Evolutionary conservation across 768 basidiomycete species (phyloP).

Genomic region (Suillus paluster): DNA sequence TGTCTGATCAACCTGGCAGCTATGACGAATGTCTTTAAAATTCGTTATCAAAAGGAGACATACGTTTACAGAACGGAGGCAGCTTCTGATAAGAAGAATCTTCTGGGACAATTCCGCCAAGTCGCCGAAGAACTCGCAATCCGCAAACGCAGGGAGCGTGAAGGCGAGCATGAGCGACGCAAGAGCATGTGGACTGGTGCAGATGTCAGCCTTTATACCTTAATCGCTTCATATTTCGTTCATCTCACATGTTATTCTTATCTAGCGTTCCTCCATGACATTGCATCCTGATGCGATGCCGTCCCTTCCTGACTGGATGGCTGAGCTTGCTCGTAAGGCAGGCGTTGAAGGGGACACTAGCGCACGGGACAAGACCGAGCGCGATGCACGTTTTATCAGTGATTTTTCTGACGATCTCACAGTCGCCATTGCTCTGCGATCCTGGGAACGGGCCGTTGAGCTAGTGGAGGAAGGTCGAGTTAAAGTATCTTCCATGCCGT

Average conservation of each 20-base stretch:
- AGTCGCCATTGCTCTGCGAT: slow-evolving; percentile 85
- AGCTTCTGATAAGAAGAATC: slow-evolving; percentile 80
- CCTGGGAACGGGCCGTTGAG: slow-evolving; percentile 87
- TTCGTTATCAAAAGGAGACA: slow-evolving; percentile 90
- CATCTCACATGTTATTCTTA: slow-evolving; percentile 1
- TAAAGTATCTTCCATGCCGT: slow-evolving; percentile 60
- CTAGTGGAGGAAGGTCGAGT: slow-evolving; percentile 84
- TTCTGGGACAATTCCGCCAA: slow-evolving; percentile 86
- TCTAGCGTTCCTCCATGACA: slow-evolving; percentile 38
- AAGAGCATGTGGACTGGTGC: slow-evolving; percentile 69
- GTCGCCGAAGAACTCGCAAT: slow-evolving; percentile 90
- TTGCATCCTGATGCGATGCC: slow-evolving; percentile 49
- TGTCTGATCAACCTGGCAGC: slow-evolving; percentile 37
- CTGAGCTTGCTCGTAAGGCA: slow-evolving; percentile 62
- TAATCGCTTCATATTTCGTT: neutral
- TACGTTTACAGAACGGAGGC: slow-evolving; percentile 91
- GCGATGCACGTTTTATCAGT: slow-evolving; percentile 84
- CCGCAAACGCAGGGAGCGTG: slow-evolving; percentile 90
- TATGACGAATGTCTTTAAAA: slow-evolving; percentile 97
- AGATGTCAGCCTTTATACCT: slow-evolving; percentile 39
- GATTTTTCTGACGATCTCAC: slow-evolving; percentile 93
- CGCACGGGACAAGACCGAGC: slow-evolving; percentile 76
- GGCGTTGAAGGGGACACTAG: slow-evolving; percentile 46
- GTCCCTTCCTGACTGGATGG: slow-evolving; percentile 77
- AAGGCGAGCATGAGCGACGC: slow-evolving; percentile 89